These are phyloP conservation scores for Alternaria panax DNA, from an alignment of 2,329 filamentous ascomycete species.

Conservation along the genomic window DNA sequence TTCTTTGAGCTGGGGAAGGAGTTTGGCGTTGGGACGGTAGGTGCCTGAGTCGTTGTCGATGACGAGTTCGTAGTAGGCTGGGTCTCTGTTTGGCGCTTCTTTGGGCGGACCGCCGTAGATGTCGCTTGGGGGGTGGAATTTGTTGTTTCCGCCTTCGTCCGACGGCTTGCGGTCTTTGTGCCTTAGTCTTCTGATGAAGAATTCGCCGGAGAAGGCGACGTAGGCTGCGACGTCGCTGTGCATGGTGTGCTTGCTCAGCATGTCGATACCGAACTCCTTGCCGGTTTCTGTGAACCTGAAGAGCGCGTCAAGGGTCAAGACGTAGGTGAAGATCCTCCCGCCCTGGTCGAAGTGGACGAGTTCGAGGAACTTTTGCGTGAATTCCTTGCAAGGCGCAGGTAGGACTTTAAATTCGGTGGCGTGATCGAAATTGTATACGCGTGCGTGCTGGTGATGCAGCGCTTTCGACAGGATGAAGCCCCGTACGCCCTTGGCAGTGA, in stretches of 20 bases:
- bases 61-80: conserved; percentile 76
- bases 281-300: conserved; percentile 94
- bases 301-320: conserved; percentile 84
- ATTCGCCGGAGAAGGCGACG: conserved; percentile 91
- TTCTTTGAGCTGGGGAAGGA: conserved; percentile 73
- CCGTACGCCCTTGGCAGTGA: conserved; percentile 76
- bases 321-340: conserved; percentile 87
- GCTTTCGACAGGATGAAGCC: conserved; percentile 84
- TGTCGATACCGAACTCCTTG: conserved; percentile 92
- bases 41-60: conserved; percentile 97
- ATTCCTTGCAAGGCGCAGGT: conserved; percentile 69
- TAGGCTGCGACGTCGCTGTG: conserved; percentile 92
- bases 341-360: conserved; percentile 87
- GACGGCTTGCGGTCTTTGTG: conserved; percentile 53
- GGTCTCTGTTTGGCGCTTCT: conserved; percentile 58
- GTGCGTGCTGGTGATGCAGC: conserved; percentile 86
- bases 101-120: conserved; percentile 56
- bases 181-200: conserved; percentile 79
- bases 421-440: conserved; percentile 87
- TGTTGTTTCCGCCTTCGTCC: conserved; percentile 42
- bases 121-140: conserved; percentile 61
- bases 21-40: conserved; percentile 82
- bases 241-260: conserved; percentile 96
- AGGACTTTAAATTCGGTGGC: conserved; percentile 77
- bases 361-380: conserved; percentile 81